phyloP scores from a whole-genome alignment of 768 basidiomycete genomes.

The Phanerochaete sordida region DNA sequence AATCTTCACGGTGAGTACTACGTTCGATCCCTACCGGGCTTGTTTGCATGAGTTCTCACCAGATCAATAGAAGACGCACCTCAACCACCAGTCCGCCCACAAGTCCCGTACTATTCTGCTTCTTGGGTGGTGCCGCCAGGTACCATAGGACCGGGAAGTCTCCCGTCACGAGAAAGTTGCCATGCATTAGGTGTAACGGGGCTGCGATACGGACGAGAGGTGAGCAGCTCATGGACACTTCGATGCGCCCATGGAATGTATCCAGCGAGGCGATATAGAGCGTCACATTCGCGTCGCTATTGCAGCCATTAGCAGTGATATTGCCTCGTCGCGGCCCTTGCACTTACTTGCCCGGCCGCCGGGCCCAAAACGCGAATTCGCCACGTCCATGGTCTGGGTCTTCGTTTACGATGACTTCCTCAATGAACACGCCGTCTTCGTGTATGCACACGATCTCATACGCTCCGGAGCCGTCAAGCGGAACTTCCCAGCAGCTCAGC shows the following conservation, averaged over 20 bases:
- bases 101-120: not conserved
- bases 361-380: constrained; percentile 21
- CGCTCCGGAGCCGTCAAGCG: constrained; percentile 29
- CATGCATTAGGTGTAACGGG: constrained; percentile 20
- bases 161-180: constrained; percentile 20
- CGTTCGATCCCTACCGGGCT: constrained; percentile 9
- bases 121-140: not conserved
- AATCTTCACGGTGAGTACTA: constrained; percentile 24
- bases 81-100: not conserved
- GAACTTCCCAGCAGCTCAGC: constrained; percentile 34
- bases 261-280: constrained; percentile 24
- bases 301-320: not conserved
- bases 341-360: constrained; percentile 16
- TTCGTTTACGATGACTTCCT: constrained; percentile 27
- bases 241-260: constrained; percentile 29
- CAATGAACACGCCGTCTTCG: constrained; percentile 12
- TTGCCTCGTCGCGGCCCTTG: not conserved
- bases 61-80: not conserved
- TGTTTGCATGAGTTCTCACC: not conserved
- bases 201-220: constrained; percentile 9
- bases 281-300: not conserved
- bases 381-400: constrained; percentile 21
- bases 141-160: constrained; percentile 20
- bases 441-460: constrained; percentile 27
- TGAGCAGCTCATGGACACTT: constrained; percentile 10